phyloP scores from a whole-genome alignment of 2,329 filamentous ascomycete genomes.

The Penicillium sclerotiorum region DNA sequence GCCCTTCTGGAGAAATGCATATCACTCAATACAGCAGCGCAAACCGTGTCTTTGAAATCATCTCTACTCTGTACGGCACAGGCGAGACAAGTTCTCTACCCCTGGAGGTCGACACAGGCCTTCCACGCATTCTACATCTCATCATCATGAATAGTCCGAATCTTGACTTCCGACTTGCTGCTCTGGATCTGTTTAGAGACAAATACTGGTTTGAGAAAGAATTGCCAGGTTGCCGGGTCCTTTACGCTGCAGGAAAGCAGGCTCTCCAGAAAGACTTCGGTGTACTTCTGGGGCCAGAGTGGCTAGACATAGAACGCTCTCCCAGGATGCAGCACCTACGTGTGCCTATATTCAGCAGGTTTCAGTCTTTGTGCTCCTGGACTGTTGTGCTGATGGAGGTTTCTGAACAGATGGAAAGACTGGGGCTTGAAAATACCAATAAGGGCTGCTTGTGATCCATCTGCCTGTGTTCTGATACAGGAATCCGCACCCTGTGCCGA shows the following conservation, averaged over 20 bases:
- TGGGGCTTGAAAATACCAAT: too few species aligned
- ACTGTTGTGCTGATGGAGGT: background rate
- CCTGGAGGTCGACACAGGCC: background rate
- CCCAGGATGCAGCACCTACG: background rate
- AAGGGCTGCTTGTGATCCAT: too few species aligned
- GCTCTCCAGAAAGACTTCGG: background rate
- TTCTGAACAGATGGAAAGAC: background rate
- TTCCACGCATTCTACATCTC: background rate
- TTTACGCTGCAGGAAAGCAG: background rate
- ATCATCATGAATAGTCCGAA: background rate
- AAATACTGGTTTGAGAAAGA: background rate
- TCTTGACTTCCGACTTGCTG: background rate
- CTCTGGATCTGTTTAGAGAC: background rate
- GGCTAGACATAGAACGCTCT: background rate
- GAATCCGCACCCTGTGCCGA: too few species aligned
- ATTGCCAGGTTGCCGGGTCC: too few species aligned
- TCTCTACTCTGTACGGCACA: too few species aligned
- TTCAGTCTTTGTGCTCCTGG: background rate
- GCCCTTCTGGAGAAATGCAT: background rate
- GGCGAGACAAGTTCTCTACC: too few species aligned
- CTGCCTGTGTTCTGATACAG: too few species aligned
- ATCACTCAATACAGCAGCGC: too few species aligned
- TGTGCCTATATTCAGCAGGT: background rate
- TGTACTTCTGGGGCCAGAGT: background rate
- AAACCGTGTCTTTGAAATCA: too few species aligned